A percentile compares a stretch with the other conserved stretches of the same genome.
phyloP scores from a whole-genome alignment of 2,329 filamentous ascomycete species.

The Nemania sp. region DNA sequence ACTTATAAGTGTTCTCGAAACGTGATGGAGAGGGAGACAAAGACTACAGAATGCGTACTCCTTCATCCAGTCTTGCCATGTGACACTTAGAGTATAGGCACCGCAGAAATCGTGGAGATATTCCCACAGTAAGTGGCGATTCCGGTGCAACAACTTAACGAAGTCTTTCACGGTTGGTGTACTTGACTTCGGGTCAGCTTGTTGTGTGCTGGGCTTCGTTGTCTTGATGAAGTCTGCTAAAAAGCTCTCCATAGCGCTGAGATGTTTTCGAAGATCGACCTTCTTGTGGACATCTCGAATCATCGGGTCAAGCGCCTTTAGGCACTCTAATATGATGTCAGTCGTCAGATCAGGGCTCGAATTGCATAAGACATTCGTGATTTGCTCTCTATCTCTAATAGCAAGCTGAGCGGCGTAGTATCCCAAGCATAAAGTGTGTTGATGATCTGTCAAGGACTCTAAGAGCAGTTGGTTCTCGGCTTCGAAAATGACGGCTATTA shows the following conservation, averaged over 20 bases:
- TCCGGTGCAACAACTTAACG: conserved; percentile 65
- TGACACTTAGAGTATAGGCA: conserved; percentile 66
- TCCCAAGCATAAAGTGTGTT: conserved; percentile 67
- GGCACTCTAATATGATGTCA: conserved; percentile 63
- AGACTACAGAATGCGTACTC: conserved; percentile 34
- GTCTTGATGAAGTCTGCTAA: conserved; percentile 70
- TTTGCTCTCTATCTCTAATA: conserved; percentile 72
- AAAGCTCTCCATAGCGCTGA: conserved; percentile 69
- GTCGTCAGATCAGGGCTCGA: conserved; percentile 75
- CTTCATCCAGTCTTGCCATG: conserved; percentile 65
- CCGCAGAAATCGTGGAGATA: conserved; percentile 72
- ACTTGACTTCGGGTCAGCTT: conserved; percentile 38
- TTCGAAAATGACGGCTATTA: conserved; percentile 68
- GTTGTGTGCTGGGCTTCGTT: conserved; percentile 51
- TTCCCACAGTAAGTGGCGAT: conserved; percentile 65
- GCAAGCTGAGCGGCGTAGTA: conserved; percentile 73
- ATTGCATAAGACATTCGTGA: conserved; percentile 68
- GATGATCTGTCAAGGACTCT: conserved; percentile 55
- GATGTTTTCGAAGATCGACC: conserved; percentile 70
- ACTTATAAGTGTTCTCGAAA: neutral
- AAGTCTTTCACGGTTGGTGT: conserved; percentile 71
- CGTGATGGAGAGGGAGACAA: neutral
- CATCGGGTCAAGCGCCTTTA: conserved; percentile 73
- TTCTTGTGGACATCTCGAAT: conserved; percentile 72
- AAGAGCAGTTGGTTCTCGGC: conserved; percentile 50